phyloP scores from a whole-genome alignment of 179 eudicot genomes.

The Spergularia azorica region DNA sequence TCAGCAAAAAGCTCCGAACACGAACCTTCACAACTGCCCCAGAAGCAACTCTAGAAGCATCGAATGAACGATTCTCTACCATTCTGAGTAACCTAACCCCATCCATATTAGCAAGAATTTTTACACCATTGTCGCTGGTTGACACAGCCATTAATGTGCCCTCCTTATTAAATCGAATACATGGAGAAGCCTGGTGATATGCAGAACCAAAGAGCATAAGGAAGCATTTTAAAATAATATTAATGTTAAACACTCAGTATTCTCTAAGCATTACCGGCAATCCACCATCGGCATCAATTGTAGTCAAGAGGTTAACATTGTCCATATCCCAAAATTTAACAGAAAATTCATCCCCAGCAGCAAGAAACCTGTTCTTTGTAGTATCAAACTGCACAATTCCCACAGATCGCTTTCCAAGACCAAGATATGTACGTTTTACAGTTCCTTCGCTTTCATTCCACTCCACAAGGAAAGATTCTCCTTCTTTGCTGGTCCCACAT shows the following conservation, averaged over 20 bases:
- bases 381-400: constrained; percentile 89
- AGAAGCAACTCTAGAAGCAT: constrained; percentile 53
- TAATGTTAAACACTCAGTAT: constrained; percentile 5
- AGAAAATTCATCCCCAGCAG: constrained; percentile 80
- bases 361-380: constrained; percentile 68
- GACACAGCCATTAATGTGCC: constrained; percentile 84
- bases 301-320: constrained; percentile 52
- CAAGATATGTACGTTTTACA: constrained; percentile 66
- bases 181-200: constrained; percentile 63
- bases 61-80: constrained; percentile 55
- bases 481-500: constrained; percentile 84
- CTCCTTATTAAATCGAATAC: constrained; percentile 73
- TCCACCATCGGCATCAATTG: constrained; percentile 79
- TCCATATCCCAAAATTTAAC: constrained; percentile 97
- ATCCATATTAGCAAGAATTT: constrained; percentile 69
- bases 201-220: too few relatives aligned
- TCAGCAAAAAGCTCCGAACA: constrained; percentile 16
- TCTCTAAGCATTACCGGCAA: constrained; percentile 57
- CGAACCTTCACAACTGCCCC: constrained; percentile 56
- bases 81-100: constrained; percentile 60
- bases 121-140: constrained; percentile 74
- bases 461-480: constrained; percentile 81
- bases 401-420: constrained; percentile 71
- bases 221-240: background rate
- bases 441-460: constrained; percentile 94